Evolutionary conservation across 441 rosid species (phyloP).

Genomic region (Kokia cookei): DNA sequence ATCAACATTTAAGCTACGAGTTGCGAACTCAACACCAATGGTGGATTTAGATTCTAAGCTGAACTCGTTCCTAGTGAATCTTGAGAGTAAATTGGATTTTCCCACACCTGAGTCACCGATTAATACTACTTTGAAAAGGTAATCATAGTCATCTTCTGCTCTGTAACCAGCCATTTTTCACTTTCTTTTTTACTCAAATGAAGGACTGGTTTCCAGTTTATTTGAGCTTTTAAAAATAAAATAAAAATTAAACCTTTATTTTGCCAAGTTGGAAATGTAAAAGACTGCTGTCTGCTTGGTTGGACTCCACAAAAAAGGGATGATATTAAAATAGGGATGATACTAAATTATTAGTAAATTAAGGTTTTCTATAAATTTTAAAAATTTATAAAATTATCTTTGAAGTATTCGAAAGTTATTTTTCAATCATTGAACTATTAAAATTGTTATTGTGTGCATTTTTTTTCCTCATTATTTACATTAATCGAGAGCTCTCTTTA

Average conservation of each 20-base stretch:
- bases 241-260: too few relatives aligned
- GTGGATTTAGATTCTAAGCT: not conserved
- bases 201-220: not conserved
- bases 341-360: too few relatives aligned
- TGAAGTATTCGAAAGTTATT: too few relatives aligned
- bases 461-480: too few relatives aligned
- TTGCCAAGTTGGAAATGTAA: not conserved
- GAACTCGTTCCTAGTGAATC: not conserved
- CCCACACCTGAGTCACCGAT: not conserved
- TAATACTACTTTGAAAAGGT: not conserved
- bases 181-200: not conserved
- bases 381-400: too few relatives aligned
- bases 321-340: too few relatives aligned
- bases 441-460: too few relatives aligned
- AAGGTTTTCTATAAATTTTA: too few relatives aligned
- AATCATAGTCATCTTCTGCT: not conserved
- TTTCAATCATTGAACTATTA: too few relatives aligned
- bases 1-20: not conserved
- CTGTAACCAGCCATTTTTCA: not conserved
- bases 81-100: not conserved
- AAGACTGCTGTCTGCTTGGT: not conserved
- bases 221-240: not conserved
- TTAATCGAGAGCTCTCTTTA: fast-evolving
- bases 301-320: too few relatives aligned
- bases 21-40: not conserved